phyloP scores from a whole-genome alignment of 2,329 filamentous ascomycete species.

The Hymenoscyphus occultus region DNA sequence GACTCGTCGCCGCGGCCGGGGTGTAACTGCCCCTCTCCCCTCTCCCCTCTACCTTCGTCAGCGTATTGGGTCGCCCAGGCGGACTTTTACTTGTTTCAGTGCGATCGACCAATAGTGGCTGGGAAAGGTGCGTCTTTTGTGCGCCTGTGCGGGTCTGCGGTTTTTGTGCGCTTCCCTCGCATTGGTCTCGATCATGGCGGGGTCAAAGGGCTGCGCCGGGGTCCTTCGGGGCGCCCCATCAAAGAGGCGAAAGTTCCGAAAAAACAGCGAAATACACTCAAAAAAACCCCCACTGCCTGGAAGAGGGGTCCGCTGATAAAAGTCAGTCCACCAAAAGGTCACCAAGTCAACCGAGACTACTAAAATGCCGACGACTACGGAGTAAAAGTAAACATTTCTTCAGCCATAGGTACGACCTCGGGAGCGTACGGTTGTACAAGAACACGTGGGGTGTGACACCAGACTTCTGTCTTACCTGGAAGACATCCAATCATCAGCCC shows the following conservation, averaged over 20 bases:
- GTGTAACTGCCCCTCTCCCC: neutral
- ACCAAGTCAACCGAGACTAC: too few relatives aligned
- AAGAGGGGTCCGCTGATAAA: constrained; percentile 6
- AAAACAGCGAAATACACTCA: neutral
- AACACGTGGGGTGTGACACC: neutral
- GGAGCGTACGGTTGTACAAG: neutral
- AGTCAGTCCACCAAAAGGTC: too few relatives aligned
- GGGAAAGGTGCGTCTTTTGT: constrained; percentile 14
- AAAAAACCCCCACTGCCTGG: neutral
- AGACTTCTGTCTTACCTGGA: neutral
- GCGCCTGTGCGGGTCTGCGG: constrained; percentile 12
- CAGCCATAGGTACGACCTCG: neutral
- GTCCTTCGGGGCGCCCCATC: neutral
- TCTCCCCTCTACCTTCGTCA: neutral
- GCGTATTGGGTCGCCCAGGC: neutral
- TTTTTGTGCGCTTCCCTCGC: constrained; percentile 13
- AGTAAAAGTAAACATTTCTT: neutral
- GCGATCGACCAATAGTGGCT: constrained; percentile 8
- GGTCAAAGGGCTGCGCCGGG: constrained; percentile 4
- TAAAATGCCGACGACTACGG: too few relatives aligned
- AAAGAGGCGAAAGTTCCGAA: neutral
- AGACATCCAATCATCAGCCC: neutral
- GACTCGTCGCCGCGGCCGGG: constrained; percentile 5
- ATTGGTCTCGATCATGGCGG: constrained; percentile 10
- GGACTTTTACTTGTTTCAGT: constrained; percentile 6